Evolutionary conservation across 345 rosid genomes (phyloP).

Genomic region (Bruguiera sexangula): DNA sequence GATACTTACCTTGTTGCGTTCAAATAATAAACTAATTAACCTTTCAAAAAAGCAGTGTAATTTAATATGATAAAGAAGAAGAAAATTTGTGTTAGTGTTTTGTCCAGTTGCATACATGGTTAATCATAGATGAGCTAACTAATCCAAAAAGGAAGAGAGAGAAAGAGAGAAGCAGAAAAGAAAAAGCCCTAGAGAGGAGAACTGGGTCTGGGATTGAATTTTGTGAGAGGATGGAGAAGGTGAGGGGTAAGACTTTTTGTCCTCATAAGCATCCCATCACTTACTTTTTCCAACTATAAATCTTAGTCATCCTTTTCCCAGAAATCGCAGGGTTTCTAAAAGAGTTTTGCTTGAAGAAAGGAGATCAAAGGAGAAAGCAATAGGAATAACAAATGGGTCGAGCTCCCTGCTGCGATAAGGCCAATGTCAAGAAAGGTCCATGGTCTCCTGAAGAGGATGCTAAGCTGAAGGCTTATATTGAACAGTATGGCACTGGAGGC

Average conservation of each 20-base stretch:
- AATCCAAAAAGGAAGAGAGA: conserved; percentile 63
- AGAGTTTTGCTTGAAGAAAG: conserved; percentile 11
- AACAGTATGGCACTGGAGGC: conserved; percentile 77
- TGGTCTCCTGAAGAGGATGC: conserved; percentile 98
- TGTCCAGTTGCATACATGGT: conserved; percentile 31
- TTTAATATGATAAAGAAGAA: conserved; percentile 27
- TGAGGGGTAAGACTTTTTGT: conserved; percentile 38
- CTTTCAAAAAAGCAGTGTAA: conserved; percentile 32
- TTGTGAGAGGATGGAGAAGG: conserved; percentile 27
- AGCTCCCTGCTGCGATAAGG: conserved; percentile 98
- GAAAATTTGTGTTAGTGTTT: conserved; percentile 28
- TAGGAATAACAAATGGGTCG: conserved; percentile 56
- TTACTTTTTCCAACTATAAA: conserved; percentile 45
- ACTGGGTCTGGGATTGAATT: conserved; percentile 25
- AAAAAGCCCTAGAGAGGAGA: conserved; percentile 51
- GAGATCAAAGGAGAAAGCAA: conserved; percentile 7
- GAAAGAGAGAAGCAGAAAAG: conserved; percentile 9
- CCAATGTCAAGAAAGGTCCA: conserved; percentile 90
- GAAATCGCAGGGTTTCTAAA: conserved; percentile 10
- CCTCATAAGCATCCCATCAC: conserved; percentile 30
- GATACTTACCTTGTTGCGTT: conserved; percentile 16
- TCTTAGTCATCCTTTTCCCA: conserved; percentile 27
- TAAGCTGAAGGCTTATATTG: conserved; percentile 86
- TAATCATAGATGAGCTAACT: conserved; percentile 44
- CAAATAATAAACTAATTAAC: conserved; percentile 31